Evolutionary conservation across 306 rosid species (phyloP).

Genomic region (Vigna hirtella): DNA sequence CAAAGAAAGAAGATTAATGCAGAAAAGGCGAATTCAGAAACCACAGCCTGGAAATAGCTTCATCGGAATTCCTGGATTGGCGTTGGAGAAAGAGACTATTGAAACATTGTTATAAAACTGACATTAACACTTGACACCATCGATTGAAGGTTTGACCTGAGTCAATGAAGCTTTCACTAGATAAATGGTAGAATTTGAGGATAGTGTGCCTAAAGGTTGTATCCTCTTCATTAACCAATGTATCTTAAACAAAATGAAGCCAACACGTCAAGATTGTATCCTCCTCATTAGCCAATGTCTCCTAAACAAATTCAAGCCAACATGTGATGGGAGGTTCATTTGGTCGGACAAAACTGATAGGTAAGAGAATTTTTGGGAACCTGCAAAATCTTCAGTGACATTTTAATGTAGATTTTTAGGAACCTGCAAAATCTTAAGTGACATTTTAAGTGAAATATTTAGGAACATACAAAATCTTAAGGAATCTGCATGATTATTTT

Average conservation of each 20-base stretch:
- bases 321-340: conserved; percentile 72
- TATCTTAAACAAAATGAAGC: conserved; percentile 61
- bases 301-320: conserved; percentile 63
- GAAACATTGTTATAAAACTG: conserved; percentile 12
- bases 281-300: conserved; percentile 52
- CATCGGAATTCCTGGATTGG: conserved; percentile 40
- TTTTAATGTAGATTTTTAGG: neutral
- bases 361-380: conserved; percentile 52
- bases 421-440: neutral
- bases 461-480: conserved; percentile 25
- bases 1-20: conserved; percentile 59
- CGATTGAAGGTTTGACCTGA: conserved; percentile 11
- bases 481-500: conserved; percentile 2
- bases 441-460: neutral
- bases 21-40: conserved; percentile 49
- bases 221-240: conserved; percentile 54
- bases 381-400: conserved; percentile 19
- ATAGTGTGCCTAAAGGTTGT: conserved; percentile 44
- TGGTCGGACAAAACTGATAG: conserved; percentile 95
- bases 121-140: neutral
- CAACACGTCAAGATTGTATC: conserved; percentile 61
- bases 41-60: conserved; percentile 67
- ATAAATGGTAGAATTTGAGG: conserved; percentile 51
- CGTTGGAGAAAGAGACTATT: conserved; percentile 5
- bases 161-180: neutral